Evolutionary conservation across 108 stramenopile genomes (phyloP).

Genomic region (Ochromonas danica): DNA sequence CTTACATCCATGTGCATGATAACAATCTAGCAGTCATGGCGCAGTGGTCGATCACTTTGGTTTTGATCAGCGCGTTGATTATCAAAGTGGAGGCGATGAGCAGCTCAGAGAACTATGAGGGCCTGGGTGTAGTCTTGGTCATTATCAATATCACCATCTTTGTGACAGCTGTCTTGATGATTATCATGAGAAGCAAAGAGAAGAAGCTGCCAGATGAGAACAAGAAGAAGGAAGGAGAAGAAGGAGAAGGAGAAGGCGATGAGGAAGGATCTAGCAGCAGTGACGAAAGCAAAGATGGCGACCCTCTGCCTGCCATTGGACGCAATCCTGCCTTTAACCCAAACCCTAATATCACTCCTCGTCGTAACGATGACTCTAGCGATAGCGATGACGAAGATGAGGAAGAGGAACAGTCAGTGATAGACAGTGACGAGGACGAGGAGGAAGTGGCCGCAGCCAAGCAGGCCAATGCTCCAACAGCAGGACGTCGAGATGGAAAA

Average conservation of each 20-base stretch:
- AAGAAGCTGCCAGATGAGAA: too few species aligned
- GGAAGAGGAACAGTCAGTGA: too few species aligned
- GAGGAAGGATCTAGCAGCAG: background rate
- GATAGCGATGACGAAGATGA: too few species aligned
- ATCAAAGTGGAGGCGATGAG: conserved; percentile 1
- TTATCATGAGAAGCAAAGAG: background rate
- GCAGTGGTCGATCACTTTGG: conserved; percentile 28
- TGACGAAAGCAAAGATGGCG: background rate
- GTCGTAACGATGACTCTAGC: too few species aligned
- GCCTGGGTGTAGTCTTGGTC: background rate
- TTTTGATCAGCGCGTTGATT: background rate
- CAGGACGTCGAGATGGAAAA: too few species aligned
- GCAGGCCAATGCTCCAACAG: too few species aligned
- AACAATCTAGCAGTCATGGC: conserved; percentile 2
- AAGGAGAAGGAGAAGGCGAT: background rate
- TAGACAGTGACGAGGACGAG: too few species aligned
- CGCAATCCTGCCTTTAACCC: too few species aligned
- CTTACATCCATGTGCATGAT: background rate
- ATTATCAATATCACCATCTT: background rate
- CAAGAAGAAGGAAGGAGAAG: background rate
- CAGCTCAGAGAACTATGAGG: conserved; percentile 4
- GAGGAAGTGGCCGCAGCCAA: too few species aligned
- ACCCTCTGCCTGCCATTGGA: too few species aligned
- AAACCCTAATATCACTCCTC: too few species aligned
- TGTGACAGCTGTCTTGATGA: background rate